Evolutionary conservation across 2,329 filamentous ascomycete genomes (phyloP), one percentile per base, ranked within the genome.

Genomic region (Cercospora janseana): DNA sequence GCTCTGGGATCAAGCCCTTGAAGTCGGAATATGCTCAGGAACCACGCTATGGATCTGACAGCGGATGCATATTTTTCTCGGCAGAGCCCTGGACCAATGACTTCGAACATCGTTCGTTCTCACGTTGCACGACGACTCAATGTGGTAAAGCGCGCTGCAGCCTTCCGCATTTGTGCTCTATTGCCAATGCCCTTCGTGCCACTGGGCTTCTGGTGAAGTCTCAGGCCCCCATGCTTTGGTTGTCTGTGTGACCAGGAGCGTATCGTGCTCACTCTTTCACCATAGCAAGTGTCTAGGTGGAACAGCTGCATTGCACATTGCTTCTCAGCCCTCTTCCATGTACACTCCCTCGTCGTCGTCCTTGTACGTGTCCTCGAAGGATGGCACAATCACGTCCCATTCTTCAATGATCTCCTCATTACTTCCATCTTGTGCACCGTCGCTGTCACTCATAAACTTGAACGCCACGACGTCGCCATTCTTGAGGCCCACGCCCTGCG

Each of bases 391-490:
- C 3, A 69, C 66, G 54, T 66, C 63, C 66, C 66, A 69, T 41
- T 58, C 49, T 24, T 62, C 60, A 9, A 54, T 56, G 24, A 44
- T 56, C 31, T 55, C 52, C 23, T 29, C 28, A 8, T 45, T 51
- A 35, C 59, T 57, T 21, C 53, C 53, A 10, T 62, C 58, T n/a
- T n/a, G n/a, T 28, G 16, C 32, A 7, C 49, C 52, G 37, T 59
- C 58, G 15, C 54, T 51, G 8, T 60, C 56, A 35, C 34, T 28
- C 26, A 35, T 43, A 48, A 69, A 69, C 38, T 64, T 66, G 57
- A 69, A 69, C 6, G 67, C 68, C 48, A 70, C 59, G 4, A 67
- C 56, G 8, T 60, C 61, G 15, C 60, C 61, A 49, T 68, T 66
- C 44, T 59, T 60, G 42, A 70, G 51, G 1, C 68, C 67, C 7